Evolutionary conservation across 2,329 filamentous ascomycete species (phyloP).

Genomic region (Orbilia quercus): DNA sequence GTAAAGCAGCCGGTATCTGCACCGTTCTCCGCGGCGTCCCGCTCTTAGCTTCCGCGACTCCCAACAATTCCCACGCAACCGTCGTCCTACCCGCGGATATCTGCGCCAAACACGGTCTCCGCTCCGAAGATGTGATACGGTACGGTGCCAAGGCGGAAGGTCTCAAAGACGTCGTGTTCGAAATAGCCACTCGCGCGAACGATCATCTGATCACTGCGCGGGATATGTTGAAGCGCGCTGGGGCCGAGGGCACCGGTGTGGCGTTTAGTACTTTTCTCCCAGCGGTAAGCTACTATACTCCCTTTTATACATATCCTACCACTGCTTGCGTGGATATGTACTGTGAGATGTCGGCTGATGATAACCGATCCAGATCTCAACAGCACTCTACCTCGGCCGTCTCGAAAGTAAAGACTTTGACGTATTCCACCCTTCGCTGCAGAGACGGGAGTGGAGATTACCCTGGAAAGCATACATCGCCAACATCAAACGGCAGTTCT

Average conservation of each 20-base stretch:
- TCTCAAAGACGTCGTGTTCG: conserved; percentile 88
- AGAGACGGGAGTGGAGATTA: conserved; percentile 80
- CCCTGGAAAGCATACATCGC: conserved; percentile 73
- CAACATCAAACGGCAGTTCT: conserved; percentile 56
- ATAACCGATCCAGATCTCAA: conserved; percentile 77
- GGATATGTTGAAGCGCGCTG: conserved; percentile 87
- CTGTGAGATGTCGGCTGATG: conserved; percentile 66
- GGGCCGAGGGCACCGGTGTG: conserved; percentile 79
- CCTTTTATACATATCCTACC: conserved; percentile 21
- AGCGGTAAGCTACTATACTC: conserved; percentile 65
- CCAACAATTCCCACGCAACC: conserved; percentile 64
- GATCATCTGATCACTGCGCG: conserved; percentile 94
- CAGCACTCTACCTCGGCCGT: conserved; percentile 79
- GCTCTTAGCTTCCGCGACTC: conserved; percentile 78
- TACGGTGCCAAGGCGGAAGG: conserved; percentile 78
- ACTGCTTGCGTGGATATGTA: too few relatives aligned
- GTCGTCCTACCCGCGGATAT: conserved; percentile 87
- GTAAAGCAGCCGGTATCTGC: conserved; percentile 89
- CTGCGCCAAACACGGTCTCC: conserved; percentile 82
- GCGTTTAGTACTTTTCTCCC: conserved; percentile 61
- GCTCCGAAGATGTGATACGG: conserved; percentile 89
- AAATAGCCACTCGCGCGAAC: conserved; percentile 90
- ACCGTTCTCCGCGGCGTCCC: conserved; percentile 88
- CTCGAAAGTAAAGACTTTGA: conserved; percentile 88
- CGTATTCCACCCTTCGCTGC: conserved; percentile 73